Evolutionary conservation across 306 rosid genomes (phyloP).

Genomic region (Vigna nakashimae): DNA sequence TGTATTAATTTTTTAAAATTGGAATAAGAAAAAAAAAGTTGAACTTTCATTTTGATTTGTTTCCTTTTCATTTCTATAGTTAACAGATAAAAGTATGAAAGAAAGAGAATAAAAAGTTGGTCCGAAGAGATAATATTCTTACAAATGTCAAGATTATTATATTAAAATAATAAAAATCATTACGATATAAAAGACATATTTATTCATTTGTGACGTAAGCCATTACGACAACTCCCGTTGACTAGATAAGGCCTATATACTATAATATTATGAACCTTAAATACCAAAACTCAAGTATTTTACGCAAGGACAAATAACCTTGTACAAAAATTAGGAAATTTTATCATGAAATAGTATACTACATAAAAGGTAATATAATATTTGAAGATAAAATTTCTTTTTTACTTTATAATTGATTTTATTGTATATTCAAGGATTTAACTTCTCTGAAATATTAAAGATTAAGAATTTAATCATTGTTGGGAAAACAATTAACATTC

Average conservation of each 20-base stretch:
- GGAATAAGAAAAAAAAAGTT: neutral
- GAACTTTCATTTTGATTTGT: neutral
- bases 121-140: neutral
- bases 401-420: no score
- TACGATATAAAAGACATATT: neutral
- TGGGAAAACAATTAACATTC: no score
- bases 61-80: neutral
- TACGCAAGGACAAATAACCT: neutral
- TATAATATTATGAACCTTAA: neutral
- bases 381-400: no score
- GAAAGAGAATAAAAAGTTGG: neutral
- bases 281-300: neutral
- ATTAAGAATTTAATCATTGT: no score
- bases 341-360: neutral
- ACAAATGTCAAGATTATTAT: neutral
- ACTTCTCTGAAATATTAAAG: neutral
- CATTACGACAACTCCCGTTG: neutral
- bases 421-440: neutral
- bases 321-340: neutral
- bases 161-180: neutral
- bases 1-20: neutral
- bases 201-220: neutral
- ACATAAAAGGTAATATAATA: neutral
- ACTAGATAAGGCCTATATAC: neutral
- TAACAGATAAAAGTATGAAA: neutral